Base-by-base conservation (phyloP, 352 stramenopile species). In the Globisporangium cederbergense region DNA sequence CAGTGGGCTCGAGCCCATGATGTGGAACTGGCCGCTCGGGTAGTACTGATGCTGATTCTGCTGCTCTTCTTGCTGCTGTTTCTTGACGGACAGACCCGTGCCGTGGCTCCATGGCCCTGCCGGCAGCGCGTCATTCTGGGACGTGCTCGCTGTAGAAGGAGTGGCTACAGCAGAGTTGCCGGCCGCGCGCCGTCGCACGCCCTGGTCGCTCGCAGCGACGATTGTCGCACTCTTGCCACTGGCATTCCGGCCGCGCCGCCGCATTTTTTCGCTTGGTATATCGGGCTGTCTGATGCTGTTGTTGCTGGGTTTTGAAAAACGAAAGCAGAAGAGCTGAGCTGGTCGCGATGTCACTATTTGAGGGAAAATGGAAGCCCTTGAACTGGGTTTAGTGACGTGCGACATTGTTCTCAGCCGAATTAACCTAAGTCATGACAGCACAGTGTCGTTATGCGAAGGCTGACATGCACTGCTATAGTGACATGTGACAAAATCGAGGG, bases 1-100 rank as follows among this genome's bases (percentile, higher is more conserved):
- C 3, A 84, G 38, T 9, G 78, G 78, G 20, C 75, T 88, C 22
- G 56, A 64, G 52, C 65, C 59, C 42, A 73, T 60, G 42, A 75
- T 51, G 49, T 75, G 69, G 65, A 73, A 73, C 47, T 76, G 64
- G 5, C 75, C 76, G 18, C 66, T 72, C n/a, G 78, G 78, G 42
- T 78, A 53, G 28, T 65, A 71, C 22, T 60, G 64, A 22, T 70
- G 64, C 13, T 66, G 52, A 18, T 51, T 36, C 45, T 58, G 55
- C 18, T n/a, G 14, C 2, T 13, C 7, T n/a, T 47, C n/a, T 4
- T 60, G 51, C 28, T 40, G 36, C 30, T 60, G 60, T 51, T 58
- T 22, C 20, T 53, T 52, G 49, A 38, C 47, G 0, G 25, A 46
- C 16, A 60, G 38, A 4, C 60, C 60, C 13, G 50, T 38, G 18